These are phyloP conservation scores for Emericellopsis terricola DNA, from an alignment of 495 filamentous ascomycete genomes.

Conservation along the genomic window DNA sequence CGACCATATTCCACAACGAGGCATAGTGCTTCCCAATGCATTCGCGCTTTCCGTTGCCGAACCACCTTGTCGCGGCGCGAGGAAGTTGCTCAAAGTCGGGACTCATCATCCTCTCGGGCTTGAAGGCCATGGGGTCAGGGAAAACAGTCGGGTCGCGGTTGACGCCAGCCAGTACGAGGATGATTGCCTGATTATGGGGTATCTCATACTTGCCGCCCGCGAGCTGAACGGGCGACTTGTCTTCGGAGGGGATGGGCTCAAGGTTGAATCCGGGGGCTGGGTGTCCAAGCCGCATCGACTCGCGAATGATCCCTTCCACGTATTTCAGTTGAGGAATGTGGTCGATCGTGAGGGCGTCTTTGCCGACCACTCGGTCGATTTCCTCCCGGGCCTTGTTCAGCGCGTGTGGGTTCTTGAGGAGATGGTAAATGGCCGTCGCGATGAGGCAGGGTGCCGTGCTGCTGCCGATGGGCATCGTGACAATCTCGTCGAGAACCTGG, in stretches of 20 bases:
- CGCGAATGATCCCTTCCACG: slow-evolving; percentile 27
- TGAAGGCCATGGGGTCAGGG: slow-evolving; percentile 41
- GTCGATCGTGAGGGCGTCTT: slow-evolving; percentile 24
- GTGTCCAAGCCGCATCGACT: slow-evolving; percentile 34
- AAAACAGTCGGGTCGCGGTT: slow-evolving; percentile 55
- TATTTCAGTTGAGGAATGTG: slow-evolving; percentile 27
- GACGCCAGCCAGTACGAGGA: slow-evolving; percentile 37
- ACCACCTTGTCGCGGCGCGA: slow-evolving; percentile 44
- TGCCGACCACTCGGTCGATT: slow-evolving; percentile 34
- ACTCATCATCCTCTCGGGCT: slow-evolving; percentile 48
- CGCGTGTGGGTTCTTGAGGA: slow-evolving; percentile 25
- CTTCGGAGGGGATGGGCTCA: slow-evolving; percentile 32
- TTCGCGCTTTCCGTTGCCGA: slow-evolving; percentile 49
- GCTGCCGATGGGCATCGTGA: slow-evolving; percentile 17
- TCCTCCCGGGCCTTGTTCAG: slow-evolving; percentile 33
- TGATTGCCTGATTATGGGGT: slow-evolving; percentile 38
- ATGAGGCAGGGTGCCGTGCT: slow-evolving; percentile 26
- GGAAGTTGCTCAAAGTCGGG: slow-evolving; percentile 39
- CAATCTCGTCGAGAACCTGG: slow-evolving; percentile 29
- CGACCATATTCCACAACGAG: slow-evolving; percentile 40
- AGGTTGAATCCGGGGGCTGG: slow-evolving; percentile 52
- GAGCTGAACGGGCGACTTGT: slow-evolving; percentile 20
- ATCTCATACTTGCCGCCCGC: slow-evolving; percentile 51
- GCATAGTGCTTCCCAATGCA: slow-evolving; percentile 56
- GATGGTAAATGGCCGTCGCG: slow-evolving; percentile 21